Evolutionary conservation across 2,329 filamentous ascomycete genomes (phyloP).

Genomic region (Leptographium galeiforme): DNA sequence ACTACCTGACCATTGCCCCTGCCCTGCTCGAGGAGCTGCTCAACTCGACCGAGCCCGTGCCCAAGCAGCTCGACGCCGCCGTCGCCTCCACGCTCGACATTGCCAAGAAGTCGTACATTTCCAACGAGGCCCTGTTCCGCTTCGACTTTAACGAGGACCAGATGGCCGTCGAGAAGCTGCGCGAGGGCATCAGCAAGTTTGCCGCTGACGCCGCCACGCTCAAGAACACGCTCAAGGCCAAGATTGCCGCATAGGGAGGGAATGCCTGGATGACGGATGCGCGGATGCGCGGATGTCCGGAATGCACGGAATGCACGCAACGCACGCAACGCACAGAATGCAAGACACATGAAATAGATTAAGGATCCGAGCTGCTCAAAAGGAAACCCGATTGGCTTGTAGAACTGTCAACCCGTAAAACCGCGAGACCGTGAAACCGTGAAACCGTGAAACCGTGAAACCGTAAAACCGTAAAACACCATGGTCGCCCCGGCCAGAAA

Average conservation of each 20-base stretch:
- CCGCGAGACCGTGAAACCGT: no score
- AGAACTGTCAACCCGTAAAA: no score
- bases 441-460: no score
- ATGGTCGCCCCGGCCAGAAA: no score
- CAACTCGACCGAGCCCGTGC: constrained; percentile 68
- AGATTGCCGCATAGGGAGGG: constrained; percentile 39
- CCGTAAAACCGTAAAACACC: no score
- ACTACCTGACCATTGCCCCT: constrained; percentile 97
- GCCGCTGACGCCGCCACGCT: constrained; percentile 89
- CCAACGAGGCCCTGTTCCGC: constrained; percentile 80
- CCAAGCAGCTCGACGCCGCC: constrained; percentile 79
- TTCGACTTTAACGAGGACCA: constrained; percentile 99
- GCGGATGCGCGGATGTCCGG: no score
- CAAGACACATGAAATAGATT: not conserved
- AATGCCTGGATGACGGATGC: no score
- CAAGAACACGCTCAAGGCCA: constrained; percentile 81
- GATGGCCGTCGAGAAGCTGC: constrained; percentile 98
- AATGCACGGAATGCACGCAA: no score
- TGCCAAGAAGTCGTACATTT: constrained; percentile 81
- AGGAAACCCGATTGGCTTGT: no score
- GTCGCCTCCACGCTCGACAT: constrained; percentile 57
- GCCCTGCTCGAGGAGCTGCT: constrained; percentile 87
- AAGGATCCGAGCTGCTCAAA: no score
- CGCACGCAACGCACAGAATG: not conserved
- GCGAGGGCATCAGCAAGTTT: constrained; percentile 99